Conservation (phyloP, 805 yeast species). For the Yarrowia osloensis region DNA sequence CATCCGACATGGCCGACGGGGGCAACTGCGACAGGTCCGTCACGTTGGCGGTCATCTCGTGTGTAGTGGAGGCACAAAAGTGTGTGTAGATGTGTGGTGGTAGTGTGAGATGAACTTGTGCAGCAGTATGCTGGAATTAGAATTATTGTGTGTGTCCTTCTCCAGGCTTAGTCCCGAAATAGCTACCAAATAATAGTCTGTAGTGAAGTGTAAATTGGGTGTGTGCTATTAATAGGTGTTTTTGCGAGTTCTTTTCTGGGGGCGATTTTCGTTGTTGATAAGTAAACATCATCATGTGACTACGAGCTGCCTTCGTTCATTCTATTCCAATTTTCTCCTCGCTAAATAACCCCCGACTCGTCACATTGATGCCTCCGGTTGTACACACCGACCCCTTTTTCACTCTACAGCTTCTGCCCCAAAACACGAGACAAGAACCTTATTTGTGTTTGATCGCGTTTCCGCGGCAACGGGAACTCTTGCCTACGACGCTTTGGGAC, state of each 20-base stretch:
- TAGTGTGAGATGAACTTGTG: neutral
- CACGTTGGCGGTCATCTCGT: constrained; percentile 22
- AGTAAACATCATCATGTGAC: neutral
- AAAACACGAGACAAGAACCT: neutral
- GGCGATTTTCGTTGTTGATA: neutral
- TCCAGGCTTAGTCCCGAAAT: constrained; percentile 14
- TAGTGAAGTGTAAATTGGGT: neutral
- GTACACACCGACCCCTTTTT: neutral
- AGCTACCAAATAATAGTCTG: constrained; percentile 6
- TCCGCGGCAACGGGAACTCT: neutral
- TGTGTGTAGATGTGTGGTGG: neutral
- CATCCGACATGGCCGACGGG: constrained; percentile 43
- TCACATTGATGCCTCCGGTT: neutral
- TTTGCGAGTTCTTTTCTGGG: neutral
- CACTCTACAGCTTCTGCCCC: constrained; percentile 1
- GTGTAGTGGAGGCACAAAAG: neutral
- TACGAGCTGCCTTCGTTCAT: too few relatives aligned
- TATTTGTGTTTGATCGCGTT: constrained; percentile 7
- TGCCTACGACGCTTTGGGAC: neutral
- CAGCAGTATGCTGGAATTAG: neutral
- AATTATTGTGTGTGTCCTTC: neutral
- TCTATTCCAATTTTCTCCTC: neutral
- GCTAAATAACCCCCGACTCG: neutral
- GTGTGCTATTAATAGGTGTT: neutral
- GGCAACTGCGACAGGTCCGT: constrained; percentile 45